Evolutionary conservation across 768 basidiomycete species (phyloP).

Genomic region (Boletus vinaceobasis): DNA sequence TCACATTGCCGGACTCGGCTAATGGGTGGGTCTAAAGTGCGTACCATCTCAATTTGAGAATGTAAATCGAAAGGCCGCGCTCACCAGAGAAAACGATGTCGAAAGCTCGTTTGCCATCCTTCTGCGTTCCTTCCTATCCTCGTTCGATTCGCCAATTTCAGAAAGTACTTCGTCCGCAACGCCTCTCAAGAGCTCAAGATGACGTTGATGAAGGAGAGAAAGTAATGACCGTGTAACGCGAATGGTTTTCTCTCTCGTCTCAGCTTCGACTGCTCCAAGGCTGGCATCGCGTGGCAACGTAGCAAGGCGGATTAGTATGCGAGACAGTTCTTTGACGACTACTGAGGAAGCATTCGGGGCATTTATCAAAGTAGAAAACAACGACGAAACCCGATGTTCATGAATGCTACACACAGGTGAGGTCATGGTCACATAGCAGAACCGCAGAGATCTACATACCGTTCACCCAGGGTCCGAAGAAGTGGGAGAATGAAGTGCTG

Average conservation of each 20-base stretch:
- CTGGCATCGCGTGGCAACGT: slow-evolving; percentile 3
- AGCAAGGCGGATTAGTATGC: slow-evolving; percentile 22
- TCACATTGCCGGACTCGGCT: slow-evolving; percentile 33
- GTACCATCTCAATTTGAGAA: background rate
- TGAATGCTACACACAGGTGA: slow-evolving; percentile 27
- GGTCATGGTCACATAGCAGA: background rate
- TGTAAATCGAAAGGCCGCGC: slow-evolving; percentile 2
- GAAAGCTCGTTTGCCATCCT: slow-evolving; percentile 52
- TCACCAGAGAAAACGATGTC: slow-evolving; percentile 56
- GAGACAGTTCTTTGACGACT: slow-evolving; percentile 22
- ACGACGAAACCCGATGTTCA: slow-evolving; percentile 24
- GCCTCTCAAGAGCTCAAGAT: slow-evolving; percentile 48
- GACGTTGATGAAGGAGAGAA: slow-evolving; percentile 60
- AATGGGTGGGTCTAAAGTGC: slow-evolving; percentile 20
- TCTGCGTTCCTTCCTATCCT: slow-evolving; percentile 32
- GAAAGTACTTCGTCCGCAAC: slow-evolving; percentile 38
- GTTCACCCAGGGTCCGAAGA: slow-evolving; percentile 37
- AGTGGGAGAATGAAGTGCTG: slow-evolving; percentile 58
- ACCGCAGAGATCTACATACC: slow-evolving; percentile 33
- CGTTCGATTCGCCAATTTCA: slow-evolving; percentile 20
- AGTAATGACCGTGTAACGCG: slow-evolving; percentile 39
- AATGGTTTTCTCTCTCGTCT: slow-evolving; percentile 2
- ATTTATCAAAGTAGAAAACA: slow-evolving; percentile 33
- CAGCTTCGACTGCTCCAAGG: background rate
- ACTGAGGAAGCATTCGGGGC: slow-evolving; percentile 16